Base-by-base conservation (phyloP, 768 basidiomycete genomes). In the Albatrellus ellisii region DNA sequence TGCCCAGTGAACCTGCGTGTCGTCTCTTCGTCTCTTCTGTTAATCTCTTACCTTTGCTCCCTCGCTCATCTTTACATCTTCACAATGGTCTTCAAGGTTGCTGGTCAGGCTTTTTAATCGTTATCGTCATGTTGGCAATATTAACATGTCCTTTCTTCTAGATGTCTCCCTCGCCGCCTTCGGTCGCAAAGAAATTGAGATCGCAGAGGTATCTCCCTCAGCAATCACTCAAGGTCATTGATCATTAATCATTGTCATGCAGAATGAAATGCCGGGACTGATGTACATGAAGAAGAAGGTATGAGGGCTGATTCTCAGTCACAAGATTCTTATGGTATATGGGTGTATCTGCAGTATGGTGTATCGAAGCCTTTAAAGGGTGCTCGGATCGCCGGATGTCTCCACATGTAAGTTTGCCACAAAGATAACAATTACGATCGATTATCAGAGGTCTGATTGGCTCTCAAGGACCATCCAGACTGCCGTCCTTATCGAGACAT, bases 161-260 rank as follows among this genome's bases (percentile, higher is more conserved):
- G 90, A 90, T 60, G 69, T 94, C 56, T 98, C 92, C 56, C 87
- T 99, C 59, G 95, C 95, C 59, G 94, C 94, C 46, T 99, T 97
- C 67, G 90, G 94, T 65, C 90, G 94, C 72, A 99, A 99, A 72
- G 94, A 99, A 71, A 88, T 99, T 56, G 82, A 94, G 69, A 86
- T 99, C 64, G 94, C 94, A 49, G 94, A 99, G 81, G 92, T 94
- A 62, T 52, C 60, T 44, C 52, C 41, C 32, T 31, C 50, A 39
- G 34, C 43, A 26, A 46, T 47, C 44, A 32, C 18, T 10, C 10
- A 32, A 6, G 9, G 31, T 18, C 31, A 32, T 4, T 32, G 31
- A 32, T 45, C 45, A 4, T 38, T 48, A 39, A 46, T 33, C 46
- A 41, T 26, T 18, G 29, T 9, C 4, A 41, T 42, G 26, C 55